A percentile compares a stretch with the other conserved stretches of the same genome.
phyloP scores from a whole-genome alignment of 306 rosid species.

The Quercus aquifolioides region DNA sequence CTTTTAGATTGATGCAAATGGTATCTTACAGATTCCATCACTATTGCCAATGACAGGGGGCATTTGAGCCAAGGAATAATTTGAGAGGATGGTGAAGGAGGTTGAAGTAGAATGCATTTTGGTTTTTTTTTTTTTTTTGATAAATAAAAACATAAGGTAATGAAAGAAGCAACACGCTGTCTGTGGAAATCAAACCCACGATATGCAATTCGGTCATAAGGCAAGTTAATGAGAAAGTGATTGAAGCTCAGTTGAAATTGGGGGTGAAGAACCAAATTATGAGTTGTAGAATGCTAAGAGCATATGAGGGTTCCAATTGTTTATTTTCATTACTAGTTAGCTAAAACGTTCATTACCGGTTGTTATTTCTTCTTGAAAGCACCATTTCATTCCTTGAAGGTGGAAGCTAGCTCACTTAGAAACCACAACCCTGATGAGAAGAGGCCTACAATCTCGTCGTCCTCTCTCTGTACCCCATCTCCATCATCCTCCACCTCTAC shows the following conservation, averaged over 20 bases:
- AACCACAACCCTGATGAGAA: conserved; percentile 30
- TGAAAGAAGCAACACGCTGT: no score
- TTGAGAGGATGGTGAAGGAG: conserved; percentile 51
- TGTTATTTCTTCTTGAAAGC: not conserved
- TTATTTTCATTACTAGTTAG: not conserved
- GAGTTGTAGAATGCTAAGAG: conserved; percentile 20
- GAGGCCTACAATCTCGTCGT: conserved; percentile 21
- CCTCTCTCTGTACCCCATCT: conserved; percentile 10
- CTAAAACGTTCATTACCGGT: not conserved
- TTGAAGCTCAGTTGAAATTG: conserved; percentile 19
- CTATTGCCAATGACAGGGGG: conserved; percentile 53
- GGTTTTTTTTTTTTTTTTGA: not conserved
- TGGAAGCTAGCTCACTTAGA: not conserved
- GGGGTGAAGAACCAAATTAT: conserved; percentile 37
- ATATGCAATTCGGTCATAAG: conserved; percentile 29
- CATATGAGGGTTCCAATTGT: not conserved
- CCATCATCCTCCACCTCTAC: not conserved
- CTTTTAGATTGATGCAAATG: conserved; percentile 55
- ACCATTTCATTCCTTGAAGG: not conserved
- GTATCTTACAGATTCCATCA: conserved; percentile 44
- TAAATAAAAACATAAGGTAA: no score
- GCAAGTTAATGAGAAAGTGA: conserved; percentile 37
- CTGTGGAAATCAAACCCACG: no score
- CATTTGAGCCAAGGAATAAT: conserved; percentile 54
- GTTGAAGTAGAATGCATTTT: conserved; percentile 43